Conservation (phyloP, 208 protist genomes). For the Trichomonas tenax region DNA sequence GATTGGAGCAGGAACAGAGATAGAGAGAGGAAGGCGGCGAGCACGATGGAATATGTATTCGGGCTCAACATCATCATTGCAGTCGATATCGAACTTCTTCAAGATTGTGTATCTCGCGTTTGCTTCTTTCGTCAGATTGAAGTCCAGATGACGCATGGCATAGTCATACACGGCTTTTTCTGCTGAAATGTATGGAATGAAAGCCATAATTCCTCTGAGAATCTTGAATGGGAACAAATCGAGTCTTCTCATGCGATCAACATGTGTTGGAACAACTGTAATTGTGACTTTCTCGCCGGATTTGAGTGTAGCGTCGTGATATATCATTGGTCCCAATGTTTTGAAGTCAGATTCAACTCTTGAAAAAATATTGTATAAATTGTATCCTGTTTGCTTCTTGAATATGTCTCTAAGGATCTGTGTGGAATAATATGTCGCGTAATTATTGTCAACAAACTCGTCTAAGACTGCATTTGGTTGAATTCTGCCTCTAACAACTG, state of each 20-base stretch:
- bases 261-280: not conserved
- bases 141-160: not conserved
- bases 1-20: not conserved
- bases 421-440: not conserved
- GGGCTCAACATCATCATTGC: not conserved
- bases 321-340: not conserved
- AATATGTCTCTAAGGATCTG: not conserved
- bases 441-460: not conserved
- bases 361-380: not conserved
- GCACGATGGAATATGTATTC: not conserved
- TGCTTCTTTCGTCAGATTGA: not conserved
- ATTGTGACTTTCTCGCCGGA: not conserved
- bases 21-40: not conserved
- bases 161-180: not conserved
- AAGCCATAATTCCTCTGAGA: not conserved
- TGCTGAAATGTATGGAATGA: not conserved
- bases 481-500: not conserved
- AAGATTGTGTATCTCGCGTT: not conserved
- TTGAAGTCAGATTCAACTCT: not conserved
- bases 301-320: not conserved
- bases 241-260: not conserved
- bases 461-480: not conserved
- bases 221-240: not conserved
- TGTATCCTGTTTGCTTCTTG: not conserved
- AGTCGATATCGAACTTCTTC: not conserved